Base-by-base conservation (phyloP, 768 basidiomycete genomes). In the Albatrellus ellisii region DNA sequence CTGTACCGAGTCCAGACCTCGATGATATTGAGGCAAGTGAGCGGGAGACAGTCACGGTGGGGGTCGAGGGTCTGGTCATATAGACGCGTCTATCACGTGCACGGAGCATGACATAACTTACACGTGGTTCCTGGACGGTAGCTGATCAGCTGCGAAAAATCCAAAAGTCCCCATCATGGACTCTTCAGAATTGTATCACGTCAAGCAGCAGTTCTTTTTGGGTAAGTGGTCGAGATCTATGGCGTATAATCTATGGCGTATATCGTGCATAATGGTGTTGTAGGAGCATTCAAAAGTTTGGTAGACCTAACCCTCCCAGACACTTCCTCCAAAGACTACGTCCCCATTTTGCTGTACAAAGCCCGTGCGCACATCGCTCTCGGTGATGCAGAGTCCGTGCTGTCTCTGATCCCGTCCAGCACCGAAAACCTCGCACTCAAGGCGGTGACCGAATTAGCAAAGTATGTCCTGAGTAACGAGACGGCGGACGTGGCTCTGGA, bases 291-390 rank as follows among this genome's bases (percentile, higher is more conserved):
- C 61, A 74, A 73, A 53, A 54, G 73, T n/a, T 63, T 87, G 39
- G 60, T 70, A 29, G 63, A 68, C 38, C 54, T 73, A 39, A 51
- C 72, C 1, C 59, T 77, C 3, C 83, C 84, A 3, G 73, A 77
- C 45, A 53, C 69, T 36, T 66, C 68, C 24, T 79, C 80, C 4
- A 63, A 73, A 12, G 78, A 85, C 51, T 82, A 80, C 56, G 60
- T 62, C 8, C 70, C 75, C 4, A 72, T 69, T 4, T 53, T 84
- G n/a, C 61, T 89, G 22, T 89, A 86, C 66, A 73, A 83, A 61
- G 76, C 81, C 27, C 80, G 88, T 43, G 75, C 87, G 2, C 67
- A 75, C 51, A 75, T 91, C 42, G 85, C 87, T 1, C 69, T 82
- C 4, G 65, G 73, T 36, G 65, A 82, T 45, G 59, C 79, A 5